Conservation (phyloP, 2,329 filamentous ascomycete species). For the Fusarium nodosum region DNA sequence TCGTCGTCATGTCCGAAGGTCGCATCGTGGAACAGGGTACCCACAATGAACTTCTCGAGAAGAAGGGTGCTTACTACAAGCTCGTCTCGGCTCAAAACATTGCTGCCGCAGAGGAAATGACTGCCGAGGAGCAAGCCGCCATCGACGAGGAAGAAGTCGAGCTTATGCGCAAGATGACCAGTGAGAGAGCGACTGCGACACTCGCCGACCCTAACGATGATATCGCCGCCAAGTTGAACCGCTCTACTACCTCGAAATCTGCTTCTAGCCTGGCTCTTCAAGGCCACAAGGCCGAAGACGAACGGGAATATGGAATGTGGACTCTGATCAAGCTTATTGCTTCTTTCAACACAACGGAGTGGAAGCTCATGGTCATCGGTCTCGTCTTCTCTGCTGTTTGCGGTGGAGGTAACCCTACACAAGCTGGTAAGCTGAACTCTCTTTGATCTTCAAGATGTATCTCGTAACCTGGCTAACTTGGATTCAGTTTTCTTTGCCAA, state of each 20-base stretch:
- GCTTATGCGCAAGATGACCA: constrained; percentile 63
- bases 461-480: constrained; percentile 7
- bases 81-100: constrained; percentile 92
- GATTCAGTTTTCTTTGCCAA: constrained; percentile 89
- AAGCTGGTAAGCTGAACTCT: constrained; percentile 48
- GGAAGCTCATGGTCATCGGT: constrained; percentile 78
- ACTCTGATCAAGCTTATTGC: constrained; percentile 83
- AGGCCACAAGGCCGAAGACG: constrained; percentile 62
- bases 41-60: constrained; percentile 82
- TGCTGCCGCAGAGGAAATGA: constrained; percentile 69
- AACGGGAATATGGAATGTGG: constrained; percentile 76
- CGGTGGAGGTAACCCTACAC: constrained; percentile 82
- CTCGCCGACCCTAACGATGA: constrained; percentile 73
- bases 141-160: constrained; percentile 65
- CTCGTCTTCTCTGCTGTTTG: constrained; percentile 81
- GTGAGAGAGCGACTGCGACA: constrained; percentile 58
- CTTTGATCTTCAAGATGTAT: background rate
- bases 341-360: constrained; percentile 82
- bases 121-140: constrained; percentile 64
- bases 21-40: constrained; percentile 93
- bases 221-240: constrained; percentile 69
- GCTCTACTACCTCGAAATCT: constrained; percentile 68
- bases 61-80: constrained; percentile 80
- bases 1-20: constrained; percentile 90
- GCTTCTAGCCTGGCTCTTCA: constrained; percentile 79